Evolutionary conservation across 148 eudicot species (phyloP).

Genomic region (Heliamphora exappendiculata): DNA sequence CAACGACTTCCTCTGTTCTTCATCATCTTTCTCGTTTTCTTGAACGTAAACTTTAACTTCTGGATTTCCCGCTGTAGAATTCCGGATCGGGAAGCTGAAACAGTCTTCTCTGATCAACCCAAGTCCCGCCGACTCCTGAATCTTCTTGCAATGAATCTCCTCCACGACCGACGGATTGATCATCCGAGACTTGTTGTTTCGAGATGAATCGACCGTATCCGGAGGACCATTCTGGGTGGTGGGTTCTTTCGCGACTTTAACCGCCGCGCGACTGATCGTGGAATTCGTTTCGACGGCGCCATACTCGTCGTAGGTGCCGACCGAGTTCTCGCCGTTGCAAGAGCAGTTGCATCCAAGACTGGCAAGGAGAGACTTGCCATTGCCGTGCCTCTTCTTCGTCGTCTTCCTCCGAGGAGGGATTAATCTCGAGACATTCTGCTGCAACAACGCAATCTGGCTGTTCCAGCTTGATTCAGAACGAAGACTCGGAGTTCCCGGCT

Average conservation of each 20-base stretch:
- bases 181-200: background rate
- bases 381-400: conserved; percentile 22
- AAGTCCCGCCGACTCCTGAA: too few relatives aligned
- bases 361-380: conserved; percentile 37
- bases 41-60: background rate
- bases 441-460: conserved; percentile 48
- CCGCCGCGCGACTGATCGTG: background rate
- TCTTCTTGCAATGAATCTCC: conserved; percentile 4
- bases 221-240: conserved; percentile 12
- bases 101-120: conserved; percentile 13
- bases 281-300: conserved; percentile 15
- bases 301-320: conserved; percentile 16
- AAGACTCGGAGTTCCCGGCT: conserved; percentile 44
- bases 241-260: conserved; percentile 7
- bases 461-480: conserved; percentile 57
- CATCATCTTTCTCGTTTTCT: conserved; percentile 16
- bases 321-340: conserved; percentile 40
- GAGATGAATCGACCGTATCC: background rate
- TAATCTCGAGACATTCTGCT: conserved; percentile 13
- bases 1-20: conserved; percentile 24
- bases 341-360: conserved; percentile 41
- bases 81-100: conserved; percentile 17
- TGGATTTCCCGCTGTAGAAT: background rate
- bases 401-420: conserved; percentile 19
- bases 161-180: background rate